A percentile compares a stretch with the other conserved stretches of the same genome.
These are phyloP conservation scores for Trichoderma simmonsii DNA, from an alignment of 2,329 filamentous ascomycete genomes.

Conservation along the genomic window DNA sequence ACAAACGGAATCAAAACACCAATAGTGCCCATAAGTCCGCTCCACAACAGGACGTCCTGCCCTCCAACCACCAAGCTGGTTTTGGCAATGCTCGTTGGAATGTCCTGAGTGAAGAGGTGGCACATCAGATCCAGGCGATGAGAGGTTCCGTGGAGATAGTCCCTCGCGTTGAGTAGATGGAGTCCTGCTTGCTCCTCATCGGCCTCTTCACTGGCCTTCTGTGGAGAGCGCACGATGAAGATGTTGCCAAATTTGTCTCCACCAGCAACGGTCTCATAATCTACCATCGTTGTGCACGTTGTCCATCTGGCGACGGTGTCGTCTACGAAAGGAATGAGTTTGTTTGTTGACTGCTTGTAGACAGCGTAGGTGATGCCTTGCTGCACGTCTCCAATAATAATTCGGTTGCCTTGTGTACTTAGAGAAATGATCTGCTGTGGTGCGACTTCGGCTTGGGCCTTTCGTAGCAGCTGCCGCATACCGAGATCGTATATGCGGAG, in stretches of 20 bases:
- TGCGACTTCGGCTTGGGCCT: constrained; percentile 76
- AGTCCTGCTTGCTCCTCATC: constrained; percentile 90
- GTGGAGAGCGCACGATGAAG: constrained; percentile 84
- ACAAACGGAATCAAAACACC: constrained; percentile 91
- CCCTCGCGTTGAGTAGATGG: constrained; percentile 84
- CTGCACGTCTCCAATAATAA: constrained; percentile 88
- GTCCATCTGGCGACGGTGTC: constrained; percentile 89
- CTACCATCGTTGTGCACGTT: constrained; percentile 86
- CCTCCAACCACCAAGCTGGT: constrained; percentile 87
- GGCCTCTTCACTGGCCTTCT: constrained; percentile 81
- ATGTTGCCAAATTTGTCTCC: constrained; percentile 98
- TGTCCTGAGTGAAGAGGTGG: constrained; percentile 88
- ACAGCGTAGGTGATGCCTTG: constrained; percentile 90
- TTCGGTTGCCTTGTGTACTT: constrained; percentile 85
- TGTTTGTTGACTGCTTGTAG: constrained; percentile 89
- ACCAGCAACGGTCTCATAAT: constrained; percentile 93
- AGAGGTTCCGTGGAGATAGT: constrained; percentile 85
- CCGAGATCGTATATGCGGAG: constrained; percentile 90
- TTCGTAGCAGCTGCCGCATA: constrained; percentile 87
- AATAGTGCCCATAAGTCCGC: constrained; percentile 89
- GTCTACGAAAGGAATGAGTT: constrained; percentile 88
- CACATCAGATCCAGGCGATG: constrained; percentile 81
- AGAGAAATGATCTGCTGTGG: constrained; percentile 83
- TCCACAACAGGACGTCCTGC: constrained; percentile 88
- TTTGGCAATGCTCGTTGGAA: constrained; percentile 86